A percentile compares a stretch with the other conserved stretches of the same genome.
phyloP scores from a whole-genome alignment of 2,329 filamentous ascomycete genomes.

The Westerdykella ornata region DNA sequence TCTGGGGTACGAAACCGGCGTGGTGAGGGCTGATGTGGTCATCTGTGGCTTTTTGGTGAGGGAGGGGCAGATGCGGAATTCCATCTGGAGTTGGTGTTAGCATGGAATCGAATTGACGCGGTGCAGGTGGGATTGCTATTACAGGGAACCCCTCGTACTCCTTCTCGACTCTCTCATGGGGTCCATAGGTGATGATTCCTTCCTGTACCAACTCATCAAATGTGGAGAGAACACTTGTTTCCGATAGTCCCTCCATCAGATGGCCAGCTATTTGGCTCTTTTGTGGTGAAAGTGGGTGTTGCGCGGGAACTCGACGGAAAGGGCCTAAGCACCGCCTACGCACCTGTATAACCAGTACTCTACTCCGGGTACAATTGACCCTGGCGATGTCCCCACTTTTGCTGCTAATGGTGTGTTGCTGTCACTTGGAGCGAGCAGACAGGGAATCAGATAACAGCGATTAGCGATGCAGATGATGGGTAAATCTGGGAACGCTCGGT shows the following conservation, averaged over 20 bases:
- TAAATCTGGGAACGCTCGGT: too few species aligned
- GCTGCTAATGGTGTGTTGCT: too few species aligned
- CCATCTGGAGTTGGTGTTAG: slow-evolving; percentile 15
- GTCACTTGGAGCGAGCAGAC: too few species aligned
- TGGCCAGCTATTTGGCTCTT: background rate
- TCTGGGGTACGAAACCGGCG: slow-evolving; percentile 4
- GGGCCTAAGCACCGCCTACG: too few species aligned
- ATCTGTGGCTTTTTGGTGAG: slow-evolving; percentile 27
- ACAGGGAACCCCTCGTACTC: slow-evolving; percentile 25
- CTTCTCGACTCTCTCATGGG: slow-evolving; percentile 14
- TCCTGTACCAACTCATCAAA: slow-evolving; percentile 26
- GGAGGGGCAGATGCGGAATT: slow-evolving; percentile 29
- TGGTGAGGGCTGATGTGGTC: slow-evolving; percentile 14
- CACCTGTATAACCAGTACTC: too few species aligned
- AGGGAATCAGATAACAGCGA: too few species aligned
- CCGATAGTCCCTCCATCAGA: slow-evolving; percentile 1
- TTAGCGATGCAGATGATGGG: too few species aligned
- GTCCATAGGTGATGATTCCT: slow-evolving; percentile 19
- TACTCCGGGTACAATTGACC: too few species aligned
- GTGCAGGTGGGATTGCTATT: background rate
- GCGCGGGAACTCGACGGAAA: too few species aligned
- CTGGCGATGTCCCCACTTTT: too few species aligned
- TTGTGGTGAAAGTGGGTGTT: too few species aligned
- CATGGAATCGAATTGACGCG: too few species aligned
- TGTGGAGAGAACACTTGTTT: slow-evolving; percentile 9